These are phyloP conservation scores for Daldinia caldariorum DNA, from an alignment of 495 filamentous ascomycete species.

Conservation along the genomic window DNA sequence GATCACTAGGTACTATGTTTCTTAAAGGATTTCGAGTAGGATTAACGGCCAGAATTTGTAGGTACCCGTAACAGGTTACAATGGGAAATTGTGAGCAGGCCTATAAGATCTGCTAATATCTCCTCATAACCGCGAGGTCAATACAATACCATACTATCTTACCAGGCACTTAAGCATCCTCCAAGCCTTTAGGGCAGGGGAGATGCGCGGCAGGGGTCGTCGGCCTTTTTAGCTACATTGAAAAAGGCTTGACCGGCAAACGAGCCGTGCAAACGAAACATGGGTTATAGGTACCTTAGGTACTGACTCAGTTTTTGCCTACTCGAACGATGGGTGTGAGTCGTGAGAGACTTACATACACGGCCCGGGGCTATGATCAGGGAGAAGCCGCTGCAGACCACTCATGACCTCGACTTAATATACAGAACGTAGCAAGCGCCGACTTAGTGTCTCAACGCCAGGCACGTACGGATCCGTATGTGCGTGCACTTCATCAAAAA, in stretches of 20 bases:
- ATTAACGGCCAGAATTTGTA: constrained; percentile 37
- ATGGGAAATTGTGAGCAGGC: constrained; percentile 31
- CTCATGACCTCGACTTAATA: constrained; percentile 48
- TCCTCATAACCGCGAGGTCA: background rate
- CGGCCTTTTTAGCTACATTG: constrained; percentile 39
- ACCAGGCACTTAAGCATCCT: constrained; percentile 7
- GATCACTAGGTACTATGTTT: constrained; percentile 35
- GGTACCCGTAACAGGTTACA: constrained; percentile 43
- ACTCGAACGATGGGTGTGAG: constrained; percentile 31
- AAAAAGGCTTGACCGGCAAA: constrained; percentile 40
- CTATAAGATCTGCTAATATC: constrained; percentile 39
- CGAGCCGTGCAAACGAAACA: constrained; percentile 40
- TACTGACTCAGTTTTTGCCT: constrained; percentile 19
- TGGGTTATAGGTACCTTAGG: constrained; percentile 10
- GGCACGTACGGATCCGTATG: constrained; percentile 40
- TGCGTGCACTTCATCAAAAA: constrained; percentile 39
- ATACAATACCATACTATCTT: constrained; percentile 23
- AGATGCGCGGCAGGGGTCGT: constrained; percentile 38
- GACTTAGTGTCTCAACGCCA: constrained; percentile 42
- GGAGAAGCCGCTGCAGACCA: constrained; percentile 41
- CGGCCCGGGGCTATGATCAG: constrained; percentile 41
- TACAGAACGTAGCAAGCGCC: constrained; percentile 46
- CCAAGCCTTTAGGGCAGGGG: constrained; percentile 33
- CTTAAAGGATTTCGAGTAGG: constrained; percentile 35
- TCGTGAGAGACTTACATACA: constrained; percentile 42